These are phyloP conservation scores for Ceratocystis alfenasii DNA, from an alignment of 2,329 filamentous ascomycete genomes.

Conservation along the genomic window DNA sequence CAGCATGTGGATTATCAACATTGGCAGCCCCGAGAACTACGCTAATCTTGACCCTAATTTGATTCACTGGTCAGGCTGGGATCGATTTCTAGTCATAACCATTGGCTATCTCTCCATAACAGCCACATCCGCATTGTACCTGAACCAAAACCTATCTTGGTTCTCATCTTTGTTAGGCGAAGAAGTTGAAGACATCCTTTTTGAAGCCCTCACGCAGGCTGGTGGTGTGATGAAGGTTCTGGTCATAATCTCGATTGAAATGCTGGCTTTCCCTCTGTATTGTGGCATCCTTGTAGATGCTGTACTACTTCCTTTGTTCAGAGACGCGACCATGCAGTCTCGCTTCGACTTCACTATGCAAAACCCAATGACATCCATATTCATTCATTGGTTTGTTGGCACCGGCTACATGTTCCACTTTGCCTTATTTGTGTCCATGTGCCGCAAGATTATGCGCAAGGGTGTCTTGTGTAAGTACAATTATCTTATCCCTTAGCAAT, in stretches of 20 bases:
- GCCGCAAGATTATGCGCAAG: constrained; percentile 88
- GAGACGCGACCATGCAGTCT: constrained; percentile 62
- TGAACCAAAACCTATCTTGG: constrained; percentile 40
- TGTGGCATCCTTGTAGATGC: constrained; percentile 83
- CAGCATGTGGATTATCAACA: constrained; percentile 45
- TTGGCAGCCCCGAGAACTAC: constrained; percentile 29
- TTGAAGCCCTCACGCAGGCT: constrained; percentile 79
- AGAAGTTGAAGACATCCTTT: constrained; percentile 62
- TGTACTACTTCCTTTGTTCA: constrained; percentile 80
- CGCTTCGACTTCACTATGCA: constrained; percentile 65
- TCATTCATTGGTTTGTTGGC: constrained; percentile 97
- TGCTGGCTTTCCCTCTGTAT: constrained; percentile 93
- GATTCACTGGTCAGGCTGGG: constrained; percentile 54
- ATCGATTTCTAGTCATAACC: constrained; percentile 59
- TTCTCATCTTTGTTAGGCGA: constrained; percentile 47
- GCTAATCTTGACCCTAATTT: constrained; percentile 43
- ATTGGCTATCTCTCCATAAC: constrained; percentile 72
- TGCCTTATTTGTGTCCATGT: constrained; percentile 96
- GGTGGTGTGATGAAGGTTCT: constrained; percentile 97
- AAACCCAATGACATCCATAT: constrained; percentile 79
- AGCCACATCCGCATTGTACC: constrained; percentile 62
- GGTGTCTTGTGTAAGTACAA: constrained; percentile 70
- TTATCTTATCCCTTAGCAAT: too few relatives aligned
- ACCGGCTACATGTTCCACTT: constrained; percentile 99
- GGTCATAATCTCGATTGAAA: constrained; percentile 95